These are phyloP conservation scores for Candida pseudocylindracea DNA, from an alignment of 1,139 yeast species.

Conservation along the genomic window DNA sequence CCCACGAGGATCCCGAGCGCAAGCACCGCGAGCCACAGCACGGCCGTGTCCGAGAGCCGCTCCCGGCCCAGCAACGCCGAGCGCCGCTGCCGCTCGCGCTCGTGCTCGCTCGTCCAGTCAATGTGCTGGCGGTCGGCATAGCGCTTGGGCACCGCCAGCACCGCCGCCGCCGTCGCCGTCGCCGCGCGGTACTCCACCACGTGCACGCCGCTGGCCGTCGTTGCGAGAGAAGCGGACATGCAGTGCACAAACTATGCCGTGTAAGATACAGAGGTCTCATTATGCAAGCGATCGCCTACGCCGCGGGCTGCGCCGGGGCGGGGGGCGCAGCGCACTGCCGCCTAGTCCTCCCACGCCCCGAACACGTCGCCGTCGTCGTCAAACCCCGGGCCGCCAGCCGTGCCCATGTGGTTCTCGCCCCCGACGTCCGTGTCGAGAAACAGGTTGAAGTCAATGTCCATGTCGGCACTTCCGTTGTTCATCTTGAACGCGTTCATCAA, in stretches of 20 bases:
- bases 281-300: no score
- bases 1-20: slow-evolving; percentile 36
- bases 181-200: slow-evolving; percentile 2
- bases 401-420: slow-evolving; percentile 9
- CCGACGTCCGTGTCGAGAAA: slow-evolving; percentile 18
- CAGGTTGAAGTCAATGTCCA: slow-evolving; percentile 31
- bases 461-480: slow-evolving; percentile 13
- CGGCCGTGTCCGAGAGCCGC: slow-evolving; percentile 4
- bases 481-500: no score
- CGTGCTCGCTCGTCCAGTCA: slow-evolving; percentile 8
- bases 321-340: no score
- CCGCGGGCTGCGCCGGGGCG: no score
- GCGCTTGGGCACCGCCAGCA: not conserved
- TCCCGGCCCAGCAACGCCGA: not conserved
- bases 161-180: not conserved
- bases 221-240: no score
- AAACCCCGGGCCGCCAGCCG: not conserved
- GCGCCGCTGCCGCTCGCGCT: not conserved
- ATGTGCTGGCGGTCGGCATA: slow-evolving; percentile 12
- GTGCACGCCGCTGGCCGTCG: no score
- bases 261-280: no score
- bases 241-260: no score
- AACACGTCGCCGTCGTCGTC: slow-evolving; percentile 1
- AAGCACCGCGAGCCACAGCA: slow-evolving; percentile 40
- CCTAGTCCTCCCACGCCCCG: slow-evolving; percentile 1